phyloP scores from a whole-genome alignment of 441 rosid species.

The Breynia disticha region DNA sequence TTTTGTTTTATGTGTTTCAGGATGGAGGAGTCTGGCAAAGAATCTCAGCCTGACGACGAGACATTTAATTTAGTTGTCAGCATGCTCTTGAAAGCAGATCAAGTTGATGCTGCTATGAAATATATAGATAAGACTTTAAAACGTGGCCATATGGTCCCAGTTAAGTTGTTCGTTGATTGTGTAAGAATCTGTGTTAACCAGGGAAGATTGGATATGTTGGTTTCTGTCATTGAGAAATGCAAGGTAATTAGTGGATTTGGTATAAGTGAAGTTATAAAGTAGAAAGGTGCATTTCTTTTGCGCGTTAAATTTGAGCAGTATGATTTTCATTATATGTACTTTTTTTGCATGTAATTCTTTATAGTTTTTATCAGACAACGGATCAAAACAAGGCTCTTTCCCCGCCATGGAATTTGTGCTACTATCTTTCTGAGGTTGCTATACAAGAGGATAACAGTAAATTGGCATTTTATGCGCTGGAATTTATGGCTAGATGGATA shows the following conservation, averaged over 20 bases:
- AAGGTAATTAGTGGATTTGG: constrained; percentile 44
- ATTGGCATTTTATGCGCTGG: constrained; percentile 66
- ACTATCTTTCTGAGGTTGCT: constrained; percentile 59
- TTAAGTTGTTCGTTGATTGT: constrained; percentile 31
- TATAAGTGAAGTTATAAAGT: no score
- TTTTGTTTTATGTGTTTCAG: constrained; percentile 33
- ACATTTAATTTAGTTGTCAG: constrained; percentile 58
- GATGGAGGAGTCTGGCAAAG: constrained; percentile 70
- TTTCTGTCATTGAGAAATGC: constrained; percentile 73
- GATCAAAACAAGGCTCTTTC: constrained; percentile 79
- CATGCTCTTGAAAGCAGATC: constrained; percentile 37
- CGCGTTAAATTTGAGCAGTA: no score
- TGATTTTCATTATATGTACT: not conserved
- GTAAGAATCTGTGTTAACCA: constrained; percentile 39
- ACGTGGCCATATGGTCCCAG: constrained; percentile 40
- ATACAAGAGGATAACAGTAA: constrained; percentile 63
- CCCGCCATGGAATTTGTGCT: constrained; percentile 73
- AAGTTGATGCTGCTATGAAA: constrained; percentile 63
- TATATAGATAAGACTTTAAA: constrained; percentile 48
- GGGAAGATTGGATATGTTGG: constrained; percentile 55
- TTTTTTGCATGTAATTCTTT: constrained; percentile 14
- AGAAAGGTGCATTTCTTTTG: no score
- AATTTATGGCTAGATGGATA: constrained; percentile 84
- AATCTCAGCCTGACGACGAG: constrained; percentile 78
- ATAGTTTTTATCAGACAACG: constrained; percentile 36